Base-by-base conservation (phyloP, 139 green algal species). In the Nannochloris sp. region DNA sequence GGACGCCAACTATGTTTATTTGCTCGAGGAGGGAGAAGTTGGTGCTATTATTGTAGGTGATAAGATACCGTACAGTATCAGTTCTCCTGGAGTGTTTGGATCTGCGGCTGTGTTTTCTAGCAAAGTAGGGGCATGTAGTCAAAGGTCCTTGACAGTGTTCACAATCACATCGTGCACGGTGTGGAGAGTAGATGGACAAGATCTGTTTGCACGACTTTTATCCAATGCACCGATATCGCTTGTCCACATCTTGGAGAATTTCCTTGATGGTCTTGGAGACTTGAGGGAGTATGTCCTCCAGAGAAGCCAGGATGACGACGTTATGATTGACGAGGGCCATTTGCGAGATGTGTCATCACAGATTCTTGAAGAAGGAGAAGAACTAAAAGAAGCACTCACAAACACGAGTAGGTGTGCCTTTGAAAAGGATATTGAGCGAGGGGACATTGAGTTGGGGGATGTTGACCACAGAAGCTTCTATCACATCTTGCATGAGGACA, bases 11-110 rank as follows among this genome's bases (percentile, higher is more conserved):
- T 9, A 51, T 36, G 23, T 64, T 3, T 64, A 64, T 10, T 36
- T 64, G 3, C 19, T 64, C 3, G 57, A 64, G 11, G 57, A 64
- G 11, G 57, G 57, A 27, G 19, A 64, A 58, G 12, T 64, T 1
- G 57, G 40, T 18, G 19, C 23, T 31, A 18, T 49, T 3, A 27
- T 64, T 49, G 5, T 23, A 31, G 57, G 57, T 31, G 57, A 49
- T 27, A 31, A 16, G 19, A 27, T n/a, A 15, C 19, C 23, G 15
- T 27, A 44, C 57, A 58, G n/a, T 14, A 64, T 64, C 18, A 5
- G 19, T 64, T 27, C 19, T 16, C 57, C 57, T 36, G 57, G 19
- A 37, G 57, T 64, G 1, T 25, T 64, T 18, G 57, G 57, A 27
- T 27, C 19, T 64, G 40, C 8, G 2, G 19, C 57, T 12, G 16